Evolutionary conservation across 345 rosid genomes (phyloP), one percentile per base, ranked within the genome.

Genomic region (Eutrema yunnanense): DNA sequence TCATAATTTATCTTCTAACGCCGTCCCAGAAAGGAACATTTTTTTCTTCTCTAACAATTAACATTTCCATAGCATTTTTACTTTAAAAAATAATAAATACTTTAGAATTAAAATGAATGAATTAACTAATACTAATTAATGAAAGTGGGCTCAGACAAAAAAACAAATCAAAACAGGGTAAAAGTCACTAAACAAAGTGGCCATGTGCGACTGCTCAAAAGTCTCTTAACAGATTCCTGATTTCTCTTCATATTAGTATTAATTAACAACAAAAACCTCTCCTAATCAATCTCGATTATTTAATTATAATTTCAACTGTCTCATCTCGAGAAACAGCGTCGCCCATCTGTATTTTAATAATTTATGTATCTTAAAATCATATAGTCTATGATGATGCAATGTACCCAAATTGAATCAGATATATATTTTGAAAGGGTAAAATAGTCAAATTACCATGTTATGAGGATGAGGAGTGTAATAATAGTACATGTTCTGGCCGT

Each of bases 401-500:
- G 56, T 75, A 58, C 48, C 51, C 14, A 61, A 53, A 9, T 9
- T 55, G 13, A 63, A 37, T 37, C 48, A 72, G 1, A 10, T 30
- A 11, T 19, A 19, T 19, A 19, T 19, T 61, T 36, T 2, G 9
- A 10, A 67, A 68, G 49, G 53, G 56, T 44, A 62, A 54, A 43
- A 34, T 34, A 36, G 36, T 37, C 6, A 54, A 52, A 10, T 36
- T 77, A 77, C 80, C 76, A 77, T 71, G 63, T 71, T 34, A 51
- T 64, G 68, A 74, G 79, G 62, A 55, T 69, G 48, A 26, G 65
- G 49, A 73, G 79, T 49, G 59, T 73, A 78, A 6, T 78, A 79
- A 12, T 82, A 65, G n/a, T 83, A 74, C 72, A 86, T 64, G 76
- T 71, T 71, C 42, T 63, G 67, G 67, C 63, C 76, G 67, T 77